Conservation (phyloP, 2,329 filamentous ascomycete species). For the Colletotrichum sublineola region DNA sequence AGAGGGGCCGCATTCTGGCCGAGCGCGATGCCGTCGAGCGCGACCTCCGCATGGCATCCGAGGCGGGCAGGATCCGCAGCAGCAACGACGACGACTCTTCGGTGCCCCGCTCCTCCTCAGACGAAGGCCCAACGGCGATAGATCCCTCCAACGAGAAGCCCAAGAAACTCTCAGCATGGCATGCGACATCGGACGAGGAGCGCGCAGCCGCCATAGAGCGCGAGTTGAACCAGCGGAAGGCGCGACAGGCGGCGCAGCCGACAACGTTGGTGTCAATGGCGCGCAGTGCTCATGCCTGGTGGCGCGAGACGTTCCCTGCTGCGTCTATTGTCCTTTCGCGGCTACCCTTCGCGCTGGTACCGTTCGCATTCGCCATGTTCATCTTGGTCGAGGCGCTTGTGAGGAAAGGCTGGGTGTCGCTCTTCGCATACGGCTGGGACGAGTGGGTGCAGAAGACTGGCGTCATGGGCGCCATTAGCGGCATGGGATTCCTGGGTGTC, state of each 20-base stretch:
- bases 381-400: constrained; percentile 79
- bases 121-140: neutral
- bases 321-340: constrained; percentile 74
- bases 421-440: constrained; percentile 81
- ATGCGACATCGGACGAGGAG: neutral
- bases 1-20: neutral
- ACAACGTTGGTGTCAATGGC: constrained; percentile 65
- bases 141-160: neutral
- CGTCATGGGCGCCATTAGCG: constrained; percentile 75
- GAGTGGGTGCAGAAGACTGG: constrained; percentile 79
- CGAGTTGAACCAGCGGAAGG: neutral
- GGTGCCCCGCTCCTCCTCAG: neutral
- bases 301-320: constrained; percentile 78
- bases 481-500: constrained; percentile 80
- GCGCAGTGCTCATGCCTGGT: constrained; percentile 65
- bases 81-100: neutral
- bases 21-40: neutral
- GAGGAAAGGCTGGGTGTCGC: constrained; percentile 80
- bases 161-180: neutral
- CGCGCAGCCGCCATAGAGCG: neutral
- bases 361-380: constrained; percentile 82
- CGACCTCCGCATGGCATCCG: neutral
- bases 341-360: constrained; percentile 76
- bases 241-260: neutral
- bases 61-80: no score